Percentiles rank a stretch among this genome's conserved stretches.
Conservation (phyloP, 164 flowering plant genomes). For the Amborella trichopoda region DNA sequence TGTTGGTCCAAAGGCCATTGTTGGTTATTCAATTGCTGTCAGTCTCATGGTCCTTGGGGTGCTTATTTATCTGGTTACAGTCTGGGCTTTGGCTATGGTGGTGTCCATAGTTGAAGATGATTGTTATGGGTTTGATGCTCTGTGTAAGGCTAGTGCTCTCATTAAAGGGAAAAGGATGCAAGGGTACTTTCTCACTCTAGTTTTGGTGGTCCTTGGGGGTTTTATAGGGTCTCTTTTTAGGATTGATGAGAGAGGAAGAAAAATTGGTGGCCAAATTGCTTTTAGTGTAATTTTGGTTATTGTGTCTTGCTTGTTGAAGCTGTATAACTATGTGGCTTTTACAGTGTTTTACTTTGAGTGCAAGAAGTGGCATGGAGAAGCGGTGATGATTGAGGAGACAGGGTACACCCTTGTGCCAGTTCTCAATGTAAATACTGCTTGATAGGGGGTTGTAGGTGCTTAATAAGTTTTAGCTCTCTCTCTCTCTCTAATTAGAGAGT, state of each 20-base stretch:
- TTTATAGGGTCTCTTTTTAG: neutral
- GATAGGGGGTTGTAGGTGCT: too few relatives aligned
- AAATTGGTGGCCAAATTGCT: neutral
- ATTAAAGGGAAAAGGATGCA: slow-evolving; percentile 15
- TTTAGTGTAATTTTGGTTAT: neutral
- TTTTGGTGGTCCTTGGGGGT: neutral
- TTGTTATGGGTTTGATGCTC: slow-evolving; percentile 8
- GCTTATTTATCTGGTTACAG: slow-evolving; percentile 3
- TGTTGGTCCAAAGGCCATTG: neutral
- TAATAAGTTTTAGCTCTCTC: too few relatives aligned
- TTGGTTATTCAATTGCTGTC: neutral
- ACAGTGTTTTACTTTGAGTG: slow-evolving; percentile 15
- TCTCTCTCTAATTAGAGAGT: too few relatives aligned
- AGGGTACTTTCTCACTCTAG: slow-evolving; percentile 6
- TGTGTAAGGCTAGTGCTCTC: slow-evolving; percentile 9
- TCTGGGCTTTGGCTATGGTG: slow-evolving; percentile 12
- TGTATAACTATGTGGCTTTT: slow-evolving; percentile 5
- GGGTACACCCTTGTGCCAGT: too few relatives aligned
- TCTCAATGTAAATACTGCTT: too few relatives aligned
- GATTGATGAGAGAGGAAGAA: neutral
- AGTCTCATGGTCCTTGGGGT: neutral
- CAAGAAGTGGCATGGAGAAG: slow-evolving; percentile 7
- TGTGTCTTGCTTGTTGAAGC: slow-evolving; percentile 4
- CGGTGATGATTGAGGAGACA: slow-evolving; percentile 3
- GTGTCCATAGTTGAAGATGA: slow-evolving; percentile 9